Base-by-base conservation (phyloP, 2,329 filamentous ascomycete species). In the Trichoderma lentiforme region DNA sequence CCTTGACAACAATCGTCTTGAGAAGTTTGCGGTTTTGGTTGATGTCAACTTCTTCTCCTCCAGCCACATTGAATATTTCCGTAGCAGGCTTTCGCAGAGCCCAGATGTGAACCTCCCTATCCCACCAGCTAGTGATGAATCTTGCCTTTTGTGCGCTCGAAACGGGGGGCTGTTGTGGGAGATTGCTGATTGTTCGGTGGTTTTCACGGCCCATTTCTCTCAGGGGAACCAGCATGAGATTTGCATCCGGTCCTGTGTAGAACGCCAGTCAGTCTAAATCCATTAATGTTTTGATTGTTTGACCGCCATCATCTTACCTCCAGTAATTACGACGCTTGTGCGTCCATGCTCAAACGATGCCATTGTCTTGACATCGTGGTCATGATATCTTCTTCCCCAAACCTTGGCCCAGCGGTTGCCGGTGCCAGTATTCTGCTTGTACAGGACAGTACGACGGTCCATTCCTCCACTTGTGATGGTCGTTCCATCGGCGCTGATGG, bases 311-410 rank as follows among this genome's bases (percentile, higher is more conserved):
- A 32, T 80, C 86, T 82, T 85, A 93, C 94, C 96, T 88, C 96
- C 96, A 74, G 95, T 97, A 18, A 97, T 93, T 12, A 97, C 86
- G 70, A 98, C 90, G 78, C 94, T 98, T 78, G 97, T 89, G 64
- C 90, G 90, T 65, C 88, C 90, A 67, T 91, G 91, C 81, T 99
- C 96, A 75, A 95, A 98, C 0, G 93, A 91, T 39, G 94, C 93
- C 89, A 98, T 93, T 1, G 94, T 89, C 84, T 98, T 98, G 77
- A 98, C 94, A 83, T 99, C 96, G 81, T 98, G 95, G 60, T 92
- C 90, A 79, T 99, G 96, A 79, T 95, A 95, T 78, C 94, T 88
- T 75, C 93, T 88, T 79, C 97, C 94, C 81, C 90, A 92, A n/a
- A 93, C 87, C 81, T 96, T 95, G 72, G 89, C 89, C 96, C 96